These are phyloP conservation scores for Blastobotrys mokoenaii DNA, from an alignment of 805 yeast species.

Conservation along the genomic window DNA sequence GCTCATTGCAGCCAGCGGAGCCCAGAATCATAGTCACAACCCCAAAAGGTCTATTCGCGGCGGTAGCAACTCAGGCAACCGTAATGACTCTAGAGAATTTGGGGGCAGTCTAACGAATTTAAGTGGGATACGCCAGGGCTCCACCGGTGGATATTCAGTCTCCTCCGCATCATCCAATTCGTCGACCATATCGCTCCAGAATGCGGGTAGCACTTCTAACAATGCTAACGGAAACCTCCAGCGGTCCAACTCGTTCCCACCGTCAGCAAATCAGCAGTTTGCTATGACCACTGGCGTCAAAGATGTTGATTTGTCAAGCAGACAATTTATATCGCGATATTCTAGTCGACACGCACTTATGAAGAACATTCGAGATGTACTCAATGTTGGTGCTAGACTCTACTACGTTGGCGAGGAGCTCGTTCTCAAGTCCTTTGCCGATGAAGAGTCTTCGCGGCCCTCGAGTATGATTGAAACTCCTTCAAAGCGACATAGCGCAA, in stretches of 20 bases:
- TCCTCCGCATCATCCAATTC: slow-evolving; percentile 3
- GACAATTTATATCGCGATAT: slow-evolving; percentile 27
- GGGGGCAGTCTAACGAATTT: neutral
- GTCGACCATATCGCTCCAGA: slow-evolving; percentile 6
- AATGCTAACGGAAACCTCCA: slow-evolving; percentile 10
- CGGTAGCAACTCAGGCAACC: neutral
- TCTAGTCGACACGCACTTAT: slow-evolving; percentile 40
- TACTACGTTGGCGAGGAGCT: slow-evolving; percentile 49
- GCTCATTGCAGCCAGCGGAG: slow-evolving; percentile 47
- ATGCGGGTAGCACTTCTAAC: neutral
- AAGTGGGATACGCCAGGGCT: slow-evolving; percentile 1
- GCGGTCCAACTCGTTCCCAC: slow-evolving; percentile 32
- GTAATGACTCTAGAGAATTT: neutral
- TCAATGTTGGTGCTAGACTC: slow-evolving; percentile 51
- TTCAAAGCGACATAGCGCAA: slow-evolving; percentile 28
- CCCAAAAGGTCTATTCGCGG: slow-evolving; percentile 6
- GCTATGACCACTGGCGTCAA: slow-evolving; percentile 38
- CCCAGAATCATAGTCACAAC: slow-evolving; percentile 9
- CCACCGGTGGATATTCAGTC: slow-evolving; percentile 10
- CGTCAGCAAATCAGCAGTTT: slow-evolving; percentile 15
- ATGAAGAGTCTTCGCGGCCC: slow-evolving; percentile 32
- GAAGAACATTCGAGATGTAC: slow-evolving; percentile 51
- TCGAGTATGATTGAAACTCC: slow-evolving; percentile 43
- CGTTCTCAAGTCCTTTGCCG: slow-evolving; percentile 47
- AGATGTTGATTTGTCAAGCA: slow-evolving; percentile 35